Conservation (phyloP, 2,329 filamentous ascomycete genomes). For the Botrytis squamosa region DNA sequence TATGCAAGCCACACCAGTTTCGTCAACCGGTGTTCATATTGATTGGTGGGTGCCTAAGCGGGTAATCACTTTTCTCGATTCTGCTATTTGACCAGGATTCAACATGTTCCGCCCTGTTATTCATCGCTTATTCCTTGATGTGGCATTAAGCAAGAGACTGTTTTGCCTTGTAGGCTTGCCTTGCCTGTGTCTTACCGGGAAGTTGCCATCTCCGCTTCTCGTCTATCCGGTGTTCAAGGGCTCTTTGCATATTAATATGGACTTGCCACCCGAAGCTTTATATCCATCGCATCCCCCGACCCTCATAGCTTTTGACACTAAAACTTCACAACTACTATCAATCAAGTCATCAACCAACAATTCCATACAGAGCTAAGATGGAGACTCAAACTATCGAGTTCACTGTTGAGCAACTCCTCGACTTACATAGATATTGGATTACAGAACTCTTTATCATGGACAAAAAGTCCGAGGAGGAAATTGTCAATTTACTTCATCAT, state of each 20-base stretch:
- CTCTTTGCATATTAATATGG: conserved; percentile 15
- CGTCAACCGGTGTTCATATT: conserved; percentile 13
- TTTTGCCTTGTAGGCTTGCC: conserved; percentile 20
- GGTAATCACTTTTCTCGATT: conserved; percentile 17
- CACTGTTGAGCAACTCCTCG: conserved; percentile 20
- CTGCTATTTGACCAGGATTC: conserved; percentile 18
- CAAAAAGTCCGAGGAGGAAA: conserved; percentile 22
- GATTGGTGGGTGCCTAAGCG: conserved; percentile 18
- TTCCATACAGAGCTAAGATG: conserved; percentile 1
- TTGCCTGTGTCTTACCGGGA: conserved; percentile 20
- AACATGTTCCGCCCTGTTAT: conserved; percentile 7
- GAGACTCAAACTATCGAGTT: conserved; percentile 21
- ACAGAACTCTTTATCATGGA: conserved; percentile 17
- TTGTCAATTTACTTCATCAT: conserved; percentile 19
- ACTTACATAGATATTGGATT: conserved; percentile 23
- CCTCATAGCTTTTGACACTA: conserved; percentile 7
- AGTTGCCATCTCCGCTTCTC: conserved; percentile 16
- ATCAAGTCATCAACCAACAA: not conserved
- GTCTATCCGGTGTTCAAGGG: conserved; percentile 5
- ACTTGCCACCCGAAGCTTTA: conserved; percentile 10
- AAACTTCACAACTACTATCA: not conserved
- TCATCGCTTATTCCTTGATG: conserved; percentile 6
- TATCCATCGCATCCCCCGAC: not conserved
- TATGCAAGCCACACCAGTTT: conserved; percentile 22
- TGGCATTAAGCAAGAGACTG: conserved; percentile 12